phyloP scores from a whole-genome alignment of 257 asterid genomes.

The Haberlea rhodopensis region DNA sequence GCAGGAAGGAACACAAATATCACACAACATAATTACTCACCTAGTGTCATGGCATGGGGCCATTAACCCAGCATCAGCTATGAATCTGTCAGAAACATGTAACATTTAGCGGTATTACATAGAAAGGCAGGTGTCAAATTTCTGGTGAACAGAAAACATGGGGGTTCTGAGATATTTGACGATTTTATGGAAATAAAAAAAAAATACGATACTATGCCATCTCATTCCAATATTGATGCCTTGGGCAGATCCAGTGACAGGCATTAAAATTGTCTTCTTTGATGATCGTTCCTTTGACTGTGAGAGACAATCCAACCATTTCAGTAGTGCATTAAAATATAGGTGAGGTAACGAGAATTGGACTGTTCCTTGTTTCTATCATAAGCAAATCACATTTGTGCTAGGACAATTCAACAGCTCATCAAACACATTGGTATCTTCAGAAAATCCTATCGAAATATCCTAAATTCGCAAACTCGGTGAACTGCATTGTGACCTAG shows the following conservation, averaged over 20 bases:
- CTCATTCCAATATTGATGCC: no score
- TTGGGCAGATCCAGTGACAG: neutral
- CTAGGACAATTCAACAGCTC: neutral
- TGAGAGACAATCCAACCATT: neutral
- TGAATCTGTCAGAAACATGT: conserved; percentile 34
- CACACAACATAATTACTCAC: conserved; percentile 18
- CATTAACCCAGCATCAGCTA: conserved; percentile 21
- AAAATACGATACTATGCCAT: neutral
- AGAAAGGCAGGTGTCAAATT: conserved; percentile 7
- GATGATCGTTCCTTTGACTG: neutral
- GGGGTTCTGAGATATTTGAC: neutral
- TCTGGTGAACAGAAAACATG: neutral
- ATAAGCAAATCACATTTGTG: neutral
- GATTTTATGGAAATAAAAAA: neutral
- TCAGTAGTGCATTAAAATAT: no score
- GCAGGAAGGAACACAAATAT: neutral
- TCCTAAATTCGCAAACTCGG: neutral
- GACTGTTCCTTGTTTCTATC: neutral
- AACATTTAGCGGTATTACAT: neutral
- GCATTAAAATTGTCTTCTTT: neutral
- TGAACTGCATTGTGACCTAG: neutral
- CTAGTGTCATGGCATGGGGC: conserved; percentile 27
- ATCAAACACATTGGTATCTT: neutral
- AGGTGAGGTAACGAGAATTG: no score
- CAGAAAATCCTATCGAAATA: neutral